phyloP scores from a whole-genome alignment of 768 basidiomycete genomes.

The Phylloporus sp. region DNA sequence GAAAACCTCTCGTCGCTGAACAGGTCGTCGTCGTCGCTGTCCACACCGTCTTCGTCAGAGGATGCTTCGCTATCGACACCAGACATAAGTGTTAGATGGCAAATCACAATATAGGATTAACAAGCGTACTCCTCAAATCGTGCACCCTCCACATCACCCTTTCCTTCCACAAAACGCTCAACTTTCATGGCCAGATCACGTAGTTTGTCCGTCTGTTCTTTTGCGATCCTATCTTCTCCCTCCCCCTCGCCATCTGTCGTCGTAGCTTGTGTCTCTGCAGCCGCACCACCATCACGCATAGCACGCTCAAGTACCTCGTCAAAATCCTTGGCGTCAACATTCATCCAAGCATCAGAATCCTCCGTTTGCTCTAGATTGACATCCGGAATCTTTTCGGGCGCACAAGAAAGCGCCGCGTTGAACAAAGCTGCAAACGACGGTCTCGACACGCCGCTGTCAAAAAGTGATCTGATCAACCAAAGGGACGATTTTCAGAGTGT shows the following conservation, averaged over 20 bases:
- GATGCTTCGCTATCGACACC: slow-evolving; percentile 49
- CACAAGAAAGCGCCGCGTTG: slow-evolving; percentile 54
- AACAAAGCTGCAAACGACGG: slow-evolving; percentile 76
- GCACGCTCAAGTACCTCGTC: slow-evolving; percentile 65
- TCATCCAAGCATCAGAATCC: slow-evolving; percentile 84
- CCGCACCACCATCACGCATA: slow-evolving; percentile 12
- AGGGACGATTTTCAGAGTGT: not conserved
- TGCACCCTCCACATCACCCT: slow-evolving; percentile 88
- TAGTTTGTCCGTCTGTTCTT: slow-evolving; percentile 66
- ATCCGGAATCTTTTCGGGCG: slow-evolving; percentile 27
- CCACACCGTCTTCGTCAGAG: slow-evolving; percentile 57
- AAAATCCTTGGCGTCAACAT: slow-evolving; percentile 68
- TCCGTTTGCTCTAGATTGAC: slow-evolving; percentile 39
- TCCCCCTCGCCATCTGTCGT: slow-evolving; percentile 41
- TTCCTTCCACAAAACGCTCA: slow-evolving; percentile 83
- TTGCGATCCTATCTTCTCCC: slow-evolving; percentile 44
- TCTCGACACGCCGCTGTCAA: slow-evolving; percentile 51
- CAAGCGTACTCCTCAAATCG: slow-evolving; percentile 76
- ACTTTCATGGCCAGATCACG: slow-evolving; percentile 81
- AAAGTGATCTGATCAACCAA: slow-evolving; percentile 6
- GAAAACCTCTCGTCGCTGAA: slow-evolving; percentile 41
- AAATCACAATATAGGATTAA: not conserved
- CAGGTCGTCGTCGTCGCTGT: slow-evolving; percentile 31
- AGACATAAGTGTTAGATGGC: not conserved
- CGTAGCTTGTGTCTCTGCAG: slow-evolving; percentile 39